A percentile compares a stretch with the other conserved stretches of the same genome.
Evolutionary conservation across 805 yeast genomes (phyloP).

Genomic region (Ogataea sp.): DNA sequence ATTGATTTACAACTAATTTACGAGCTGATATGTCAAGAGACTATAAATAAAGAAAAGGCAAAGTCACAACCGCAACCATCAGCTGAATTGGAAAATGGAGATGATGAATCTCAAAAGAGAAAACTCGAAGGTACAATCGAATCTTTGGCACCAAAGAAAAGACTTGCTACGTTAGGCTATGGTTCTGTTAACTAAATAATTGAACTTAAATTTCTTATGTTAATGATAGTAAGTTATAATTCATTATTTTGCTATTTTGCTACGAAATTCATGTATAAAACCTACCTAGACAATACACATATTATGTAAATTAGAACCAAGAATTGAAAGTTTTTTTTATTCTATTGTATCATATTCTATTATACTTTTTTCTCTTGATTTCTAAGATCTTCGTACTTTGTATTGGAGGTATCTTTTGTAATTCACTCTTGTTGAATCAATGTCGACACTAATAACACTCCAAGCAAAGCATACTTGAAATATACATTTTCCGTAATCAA

Average conservation of each 20-base stretch:
- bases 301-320: too few relatives aligned
- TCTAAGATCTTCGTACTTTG: too few relatives aligned
- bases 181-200: constrained; percentile 10
- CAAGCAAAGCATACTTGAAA: constrained; percentile 72
- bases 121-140: constrained; percentile 3
- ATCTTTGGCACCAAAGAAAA: constrained; percentile 8
- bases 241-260: background rate
- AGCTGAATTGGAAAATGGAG: background rate
- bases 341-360: too few relatives aligned
- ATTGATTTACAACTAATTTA: constrained; percentile 11
- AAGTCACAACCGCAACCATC: background rate
- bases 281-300: too few relatives aligned
- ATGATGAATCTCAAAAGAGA: background rate
- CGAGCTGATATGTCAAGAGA: constrained; percentile 12
- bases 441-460: constrained; percentile 63
- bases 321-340: too few relatives aligned
- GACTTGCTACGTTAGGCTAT: constrained; percentile 18
- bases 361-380: too few relatives aligned
- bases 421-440: constrained; percentile 47
- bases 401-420: too few relatives aligned
- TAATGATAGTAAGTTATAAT: background rate
- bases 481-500: constrained; percentile 83
- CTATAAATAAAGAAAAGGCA: constrained; percentile 1
- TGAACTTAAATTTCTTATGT: too few relatives aligned
- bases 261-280: background rate